These are phyloP conservation scores for Diacronema lutheri DNA, from an alignment of 78 protist species.

Conservation along the genomic window DNA sequence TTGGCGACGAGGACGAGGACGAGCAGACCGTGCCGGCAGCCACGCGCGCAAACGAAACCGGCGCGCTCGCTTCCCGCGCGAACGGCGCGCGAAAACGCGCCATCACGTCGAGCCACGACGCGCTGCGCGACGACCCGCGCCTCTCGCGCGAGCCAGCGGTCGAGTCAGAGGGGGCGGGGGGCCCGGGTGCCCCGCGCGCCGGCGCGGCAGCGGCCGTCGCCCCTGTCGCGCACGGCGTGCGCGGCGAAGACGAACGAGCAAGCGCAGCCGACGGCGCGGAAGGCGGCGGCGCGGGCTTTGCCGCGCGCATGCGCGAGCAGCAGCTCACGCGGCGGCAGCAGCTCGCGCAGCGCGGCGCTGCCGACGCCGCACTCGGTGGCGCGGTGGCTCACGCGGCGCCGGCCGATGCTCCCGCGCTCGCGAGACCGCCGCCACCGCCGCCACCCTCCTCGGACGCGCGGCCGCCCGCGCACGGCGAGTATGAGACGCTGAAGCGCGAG, in stretches of 20 bases:
- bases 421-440: background rate
- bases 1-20: conserved; percentile 53
- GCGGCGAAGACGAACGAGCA: background rate
- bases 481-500: background rate
- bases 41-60: background rate
- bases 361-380: background rate
- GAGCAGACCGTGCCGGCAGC: background rate
- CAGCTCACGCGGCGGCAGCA: background rate
- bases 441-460: background rate
- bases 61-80: background rate
- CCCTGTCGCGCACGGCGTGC: background rate
- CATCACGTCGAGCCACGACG: background rate
- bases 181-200: no score
- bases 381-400: background rate
- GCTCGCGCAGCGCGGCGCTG: background rate
- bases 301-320: background rate
- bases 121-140: background rate
- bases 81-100: no score
- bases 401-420: background rate
- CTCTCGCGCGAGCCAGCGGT: background rate
- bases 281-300: background rate
- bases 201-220: no score
- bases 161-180: background rate
- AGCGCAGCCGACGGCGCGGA: background rate
- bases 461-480: background rate